Conservation (phyloP, 2,329 filamentous ascomycete genomes). For the Claviceps sp. region DNA sequence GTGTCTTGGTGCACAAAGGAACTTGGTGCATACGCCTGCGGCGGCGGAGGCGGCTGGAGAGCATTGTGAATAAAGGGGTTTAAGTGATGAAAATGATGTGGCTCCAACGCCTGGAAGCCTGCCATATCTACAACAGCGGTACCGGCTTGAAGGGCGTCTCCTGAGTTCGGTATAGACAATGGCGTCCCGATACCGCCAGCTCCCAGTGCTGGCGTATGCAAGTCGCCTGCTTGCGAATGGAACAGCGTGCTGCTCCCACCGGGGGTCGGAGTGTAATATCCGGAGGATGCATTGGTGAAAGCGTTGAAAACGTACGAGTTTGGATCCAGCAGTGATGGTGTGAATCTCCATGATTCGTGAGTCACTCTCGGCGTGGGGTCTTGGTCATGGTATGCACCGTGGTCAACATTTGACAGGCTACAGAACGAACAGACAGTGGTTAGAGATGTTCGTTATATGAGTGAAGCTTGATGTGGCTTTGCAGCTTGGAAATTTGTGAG, state of each 20-base stretch:
- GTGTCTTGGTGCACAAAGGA: constrained; percentile 71
- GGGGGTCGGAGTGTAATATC: constrained; percentile 80
- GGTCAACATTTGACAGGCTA: constrained; percentile 13
- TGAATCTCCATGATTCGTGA: constrained; percentile 76
- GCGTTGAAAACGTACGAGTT: constrained; percentile 68
- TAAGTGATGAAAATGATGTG: constrained; percentile 51
- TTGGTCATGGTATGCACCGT: constrained; percentile 44
- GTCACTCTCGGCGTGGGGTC: constrained; percentile 72
- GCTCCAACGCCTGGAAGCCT: constrained; percentile 49
- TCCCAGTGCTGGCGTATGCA: constrained; percentile 68
- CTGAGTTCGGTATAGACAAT: constrained; percentile 61
- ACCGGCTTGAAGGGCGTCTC: constrained; percentile 48
- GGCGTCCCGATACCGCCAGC: constrained; percentile 69
- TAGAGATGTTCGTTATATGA: background rate
- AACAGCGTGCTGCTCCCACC: constrained; percentile 70
- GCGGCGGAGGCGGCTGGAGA: constrained; percentile 35
- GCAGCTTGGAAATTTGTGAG: background rate
- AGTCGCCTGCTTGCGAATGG: constrained; percentile 70
- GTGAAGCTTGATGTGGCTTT: background rate
- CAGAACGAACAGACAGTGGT: background rate
- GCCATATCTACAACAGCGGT: constrained; percentile 49
- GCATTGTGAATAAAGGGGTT: constrained; percentile 58
- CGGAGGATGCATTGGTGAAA: constrained; percentile 67
- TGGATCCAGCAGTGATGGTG: constrained; percentile 76
- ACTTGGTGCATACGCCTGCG: constrained; percentile 57